Percentiles rank a stretch among this genome's conserved stretches.
Evolutionary conservation across 148 eudicot genomes (phyloP).

Genomic region (Camellia lanceoleosa): DNA sequence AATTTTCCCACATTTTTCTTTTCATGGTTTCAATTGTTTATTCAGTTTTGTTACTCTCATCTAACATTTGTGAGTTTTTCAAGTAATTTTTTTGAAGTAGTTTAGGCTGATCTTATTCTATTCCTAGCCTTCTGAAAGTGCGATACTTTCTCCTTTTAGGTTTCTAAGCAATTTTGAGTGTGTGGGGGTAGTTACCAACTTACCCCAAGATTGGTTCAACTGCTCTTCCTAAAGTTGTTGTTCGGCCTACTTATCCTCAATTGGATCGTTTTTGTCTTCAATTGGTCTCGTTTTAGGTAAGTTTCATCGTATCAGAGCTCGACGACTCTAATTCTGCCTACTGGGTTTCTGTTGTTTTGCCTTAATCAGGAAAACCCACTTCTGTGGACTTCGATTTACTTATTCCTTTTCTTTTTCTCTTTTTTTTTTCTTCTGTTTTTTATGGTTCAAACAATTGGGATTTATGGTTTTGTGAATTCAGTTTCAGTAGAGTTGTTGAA

Average conservation of each 20-base stretch:
- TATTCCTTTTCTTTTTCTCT: neutral
- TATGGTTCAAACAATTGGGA: neutral
- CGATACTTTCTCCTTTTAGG: conserved; percentile 6
- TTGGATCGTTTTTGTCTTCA: neutral
- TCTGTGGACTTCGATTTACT: neutral
- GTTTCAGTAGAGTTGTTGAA: neutral
- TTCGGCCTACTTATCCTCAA: conserved; percentile 13
- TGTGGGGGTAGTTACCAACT: conserved; percentile 18
- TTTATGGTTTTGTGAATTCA: neutral
- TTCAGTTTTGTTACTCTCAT: neutral
- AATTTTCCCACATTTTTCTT: neutral
- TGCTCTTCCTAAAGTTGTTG: conserved; percentile 18
- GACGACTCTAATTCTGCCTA: conserved; percentile 6
- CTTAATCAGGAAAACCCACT: conserved; percentile 9
- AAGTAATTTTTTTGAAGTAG: neutral
- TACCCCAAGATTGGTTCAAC: conserved; percentile 20
- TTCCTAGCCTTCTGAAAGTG: neutral
- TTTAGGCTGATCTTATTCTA: neutral
- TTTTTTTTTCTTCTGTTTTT: neutral
- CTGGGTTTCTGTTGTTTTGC: conserved; percentile 13
- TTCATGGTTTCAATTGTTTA: neutral
- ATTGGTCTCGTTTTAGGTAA: conserved; percentile 22
- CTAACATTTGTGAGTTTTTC: neutral
- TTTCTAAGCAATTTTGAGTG: neutral
- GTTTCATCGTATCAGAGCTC: conserved; percentile 13